Evolutionary conservation across 192 early-diverging fungal genomes (phyloP).

Genomic region (Backusella morwellensis): DNA sequence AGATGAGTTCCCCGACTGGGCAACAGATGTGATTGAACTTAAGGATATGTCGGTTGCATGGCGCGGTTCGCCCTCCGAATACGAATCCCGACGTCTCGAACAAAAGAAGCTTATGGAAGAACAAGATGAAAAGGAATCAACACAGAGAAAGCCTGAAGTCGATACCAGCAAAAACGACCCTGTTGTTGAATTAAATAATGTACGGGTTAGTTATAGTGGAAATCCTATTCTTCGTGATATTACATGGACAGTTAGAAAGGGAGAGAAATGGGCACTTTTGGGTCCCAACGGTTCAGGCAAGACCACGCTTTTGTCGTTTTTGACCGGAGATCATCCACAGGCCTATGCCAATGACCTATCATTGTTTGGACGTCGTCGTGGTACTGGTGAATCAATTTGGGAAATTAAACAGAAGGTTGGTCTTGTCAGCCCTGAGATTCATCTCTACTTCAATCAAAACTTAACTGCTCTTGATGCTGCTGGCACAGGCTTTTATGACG

Average conservation of each 20-base stretch:
- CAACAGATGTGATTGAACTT: conserved; percentile 49
- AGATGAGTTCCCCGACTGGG: conserved; percentile 51
- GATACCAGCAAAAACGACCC: conserved; percentile 6
- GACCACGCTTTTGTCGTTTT: conserved; percentile 51
- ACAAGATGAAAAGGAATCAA: conserved; percentile 24
- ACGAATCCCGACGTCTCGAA: conserved; percentile 6
- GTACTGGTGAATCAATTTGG: conserved; percentile 58
- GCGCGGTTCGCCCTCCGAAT: conserved; percentile 36
- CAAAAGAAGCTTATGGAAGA: conserved; percentile 2
- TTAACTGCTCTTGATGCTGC: conserved; percentile 39
- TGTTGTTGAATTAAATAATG: conserved; percentile 43
- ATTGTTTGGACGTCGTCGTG: conserved; percentile 52
- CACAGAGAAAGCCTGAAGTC: conserved; percentile 12
- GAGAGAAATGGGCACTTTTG: conserved; percentile 53
- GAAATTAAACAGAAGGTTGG: conserved; percentile 52
- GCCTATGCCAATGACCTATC: conserved; percentile 52
- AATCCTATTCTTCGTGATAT: conserved; percentile 43
- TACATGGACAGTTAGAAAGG: conserved; percentile 42
- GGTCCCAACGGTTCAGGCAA: conserved; percentile 59
- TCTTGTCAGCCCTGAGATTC: conserved; percentile 52
- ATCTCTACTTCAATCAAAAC: conserved; percentile 48
- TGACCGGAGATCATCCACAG: conserved; percentile 59
- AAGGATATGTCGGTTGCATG: conserved; percentile 35
- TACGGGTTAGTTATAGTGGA: conserved; percentile 42
- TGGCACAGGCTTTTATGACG: conserved; percentile 43